Conservation (phyloP, 2,329 filamentous ascomycete species). For the Metarhizium album region DNA sequence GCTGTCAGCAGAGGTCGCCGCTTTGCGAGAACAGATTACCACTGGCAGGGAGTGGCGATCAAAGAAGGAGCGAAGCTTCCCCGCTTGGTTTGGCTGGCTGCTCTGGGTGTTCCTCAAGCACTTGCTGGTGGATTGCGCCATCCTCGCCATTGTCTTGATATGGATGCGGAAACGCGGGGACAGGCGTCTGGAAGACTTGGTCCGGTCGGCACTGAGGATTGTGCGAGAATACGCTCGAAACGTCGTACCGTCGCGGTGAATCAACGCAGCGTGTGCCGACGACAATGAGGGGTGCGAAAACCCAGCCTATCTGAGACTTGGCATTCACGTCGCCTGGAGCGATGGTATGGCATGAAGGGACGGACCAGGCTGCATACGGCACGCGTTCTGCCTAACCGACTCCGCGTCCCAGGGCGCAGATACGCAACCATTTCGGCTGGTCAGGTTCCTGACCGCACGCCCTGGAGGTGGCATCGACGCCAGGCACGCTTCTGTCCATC, state of each 20-base stretch:
- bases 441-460: no score
- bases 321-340: no score
- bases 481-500: background rate
- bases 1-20: slow-evolving; percentile 86
- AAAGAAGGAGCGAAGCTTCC: slow-evolving; percentile 51
- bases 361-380: background rate
- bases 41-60: slow-evolving; percentile 61
- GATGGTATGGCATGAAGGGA: background rate
- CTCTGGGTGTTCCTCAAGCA: slow-evolving; percentile 64
- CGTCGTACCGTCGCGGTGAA: slow-evolving; percentile 46
- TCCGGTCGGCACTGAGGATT: slow-evolving; percentile 50
- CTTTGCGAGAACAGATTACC: slow-evolving; percentile 82
- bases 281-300: background rate
- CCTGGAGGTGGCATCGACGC: background rate
- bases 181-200: slow-evolving; percentile 60
- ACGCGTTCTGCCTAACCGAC: background rate
- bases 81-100: slow-evolving; percentile 61
- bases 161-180: slow-evolving; percentile 67
- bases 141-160: slow-evolving; percentile 54
- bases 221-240: slow-evolving; percentile 48
- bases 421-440: background rate
- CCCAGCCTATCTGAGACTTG: background rate
- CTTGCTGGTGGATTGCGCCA: slow-evolving; percentile 56
- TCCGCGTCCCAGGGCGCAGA: background rate
- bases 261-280: background rate